Base-by-base conservation (phyloP, 2,329 filamentous ascomycete species). In the Diaporthe longicolla region DNA sequence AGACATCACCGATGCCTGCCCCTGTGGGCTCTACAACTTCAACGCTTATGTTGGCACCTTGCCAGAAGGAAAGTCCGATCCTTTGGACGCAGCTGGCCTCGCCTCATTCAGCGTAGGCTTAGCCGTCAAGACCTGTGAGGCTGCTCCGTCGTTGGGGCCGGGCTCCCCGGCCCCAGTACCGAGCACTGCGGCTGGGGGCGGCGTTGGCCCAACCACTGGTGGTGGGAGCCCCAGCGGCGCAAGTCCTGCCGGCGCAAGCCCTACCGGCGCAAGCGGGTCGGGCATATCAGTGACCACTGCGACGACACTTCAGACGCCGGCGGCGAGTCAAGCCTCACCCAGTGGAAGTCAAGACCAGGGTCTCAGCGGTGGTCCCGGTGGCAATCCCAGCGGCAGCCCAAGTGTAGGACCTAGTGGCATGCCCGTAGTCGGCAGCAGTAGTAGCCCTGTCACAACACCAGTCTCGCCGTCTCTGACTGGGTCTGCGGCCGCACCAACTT, bases 1-100 rank as follows among this genome's bases (percentile, higher is more conserved):
- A 80, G 84, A 89, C 54, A 85, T 90, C 52, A 81, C 82, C 1
- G 81, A 86, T 57, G 80, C 80, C 11, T 90, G 89, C 78, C 79
- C 85, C 21, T 89, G 86, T 72, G 87, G 88, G 11, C 82, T 89
- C 70, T 89, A 89, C 82, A 90, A 90, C 80, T 90, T 87, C 82
- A 90, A 90, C 72, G 84, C 87, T 17, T 90, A 87, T 75, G 87
- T 89, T 0, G 88, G 88, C n/a, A 86, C 83, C 3, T 80, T 89
- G 6, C 87, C 88, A 7, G 80, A 80, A 0, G 79, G 82, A 19
- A 54, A 76, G 10, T 76, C 78, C 13, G 84, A 86, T 70, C 77
- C 80, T 70, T 81, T 86, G 5, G 79, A 79, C 63, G 77, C 82
- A 5, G 82, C 77, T 48, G 85, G 83, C 9, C 78, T 81, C 26